Conservation (phyloP, 2,329 filamentous ascomycete genomes). For the Metarhizium anisopliae region DNA sequence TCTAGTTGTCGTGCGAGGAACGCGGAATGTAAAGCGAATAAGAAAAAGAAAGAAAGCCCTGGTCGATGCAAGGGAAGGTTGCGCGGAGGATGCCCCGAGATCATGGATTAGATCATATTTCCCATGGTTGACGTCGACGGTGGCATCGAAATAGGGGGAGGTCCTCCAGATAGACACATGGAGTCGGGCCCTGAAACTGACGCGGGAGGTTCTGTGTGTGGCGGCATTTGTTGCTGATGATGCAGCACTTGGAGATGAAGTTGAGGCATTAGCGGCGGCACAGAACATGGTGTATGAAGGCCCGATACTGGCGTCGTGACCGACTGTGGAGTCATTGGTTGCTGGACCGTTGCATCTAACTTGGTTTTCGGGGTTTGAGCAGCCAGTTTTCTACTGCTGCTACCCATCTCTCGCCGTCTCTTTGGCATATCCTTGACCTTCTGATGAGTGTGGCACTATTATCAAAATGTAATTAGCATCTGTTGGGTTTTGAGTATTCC, state of each 20-base stretch:
- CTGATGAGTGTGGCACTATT: constrained; percentile 59
- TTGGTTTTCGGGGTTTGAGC: constrained; percentile 37
- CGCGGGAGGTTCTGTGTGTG: not conserved
- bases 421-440: constrained; percentile 66
- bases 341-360: constrained; percentile 28
- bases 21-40: too few species aligned
- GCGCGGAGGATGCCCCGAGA: not conserved
- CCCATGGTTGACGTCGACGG: not conserved
- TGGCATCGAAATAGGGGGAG: not conserved
- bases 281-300: constrained; percentile 4
- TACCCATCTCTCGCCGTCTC: constrained; percentile 53
- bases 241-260: constrained; percentile 4
- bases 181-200: not conserved
- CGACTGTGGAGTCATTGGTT: constrained; percentile 22
- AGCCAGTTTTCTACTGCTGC: constrained; percentile 20
- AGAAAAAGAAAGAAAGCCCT: not conserved
- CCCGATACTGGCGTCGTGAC: constrained; percentile 10
- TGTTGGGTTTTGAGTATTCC: not conserved
- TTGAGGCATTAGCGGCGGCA: constrained; percentile 1
- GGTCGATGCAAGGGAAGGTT: not conserved
- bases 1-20: not conserved
- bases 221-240: constrained; percentile 3
- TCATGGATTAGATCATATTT: constrained; percentile 1
- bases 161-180: not conserved
- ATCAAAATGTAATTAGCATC: not conserved